Evolutionary conservation across 1,284 basidiomycete genomes (phyloP).

Genomic region (Cutaneotrichosporon daszewskae): DNA sequence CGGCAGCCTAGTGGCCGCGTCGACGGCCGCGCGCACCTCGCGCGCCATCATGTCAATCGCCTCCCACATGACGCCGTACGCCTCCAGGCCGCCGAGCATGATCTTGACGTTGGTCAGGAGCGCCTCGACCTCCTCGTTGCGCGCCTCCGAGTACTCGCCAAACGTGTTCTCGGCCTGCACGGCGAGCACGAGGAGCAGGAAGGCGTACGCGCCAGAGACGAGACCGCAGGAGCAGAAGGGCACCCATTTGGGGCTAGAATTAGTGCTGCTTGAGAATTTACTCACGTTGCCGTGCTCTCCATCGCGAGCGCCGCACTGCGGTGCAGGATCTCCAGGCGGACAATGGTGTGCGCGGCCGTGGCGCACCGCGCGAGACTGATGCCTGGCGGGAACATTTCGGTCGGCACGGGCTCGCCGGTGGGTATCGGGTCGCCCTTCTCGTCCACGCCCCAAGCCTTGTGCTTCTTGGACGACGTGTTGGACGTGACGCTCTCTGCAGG

Average conservation of each 20-base stretch:
- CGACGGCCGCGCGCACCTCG: slow-evolving; percentile 28
- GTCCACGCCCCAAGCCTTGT: slow-evolving; percentile 47
- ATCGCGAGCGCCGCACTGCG: slow-evolving; percentile 44
- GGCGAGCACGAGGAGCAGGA: slow-evolving; percentile 46
- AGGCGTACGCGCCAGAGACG: slow-evolving; percentile 45
- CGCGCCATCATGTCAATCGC: slow-evolving; percentile 47
- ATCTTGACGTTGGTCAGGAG: slow-evolving; percentile 47
- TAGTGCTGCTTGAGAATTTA: background rate
- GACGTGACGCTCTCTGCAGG: background rate
- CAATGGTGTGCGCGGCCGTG: slow-evolving; percentile 47
- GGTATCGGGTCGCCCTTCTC: slow-evolving; percentile 23
- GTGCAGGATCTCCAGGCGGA: slow-evolving; percentile 46
- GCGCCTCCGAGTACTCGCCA: slow-evolving; percentile 20
- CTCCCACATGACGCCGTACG: slow-evolving; percentile 48
- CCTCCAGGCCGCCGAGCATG: slow-evolving; percentile 46
- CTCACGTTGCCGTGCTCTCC: slow-evolving; percentile 43
- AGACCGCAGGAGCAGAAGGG: slow-evolving; percentile 49
- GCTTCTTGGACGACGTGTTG: slow-evolving; percentile 11
- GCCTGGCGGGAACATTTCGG: slow-evolving; percentile 44
- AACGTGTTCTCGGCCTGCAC: slow-evolving; percentile 43
- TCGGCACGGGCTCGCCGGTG: slow-evolving; percentile 6
- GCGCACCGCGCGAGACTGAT: slow-evolving; percentile 44
- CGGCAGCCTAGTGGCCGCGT: slow-evolving; percentile 11
- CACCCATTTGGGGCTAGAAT: slow-evolving; percentile 41
- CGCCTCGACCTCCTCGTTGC: slow-evolving; percentile 40